These are phyloP conservation scores for Dactylella cylindrospora DNA, from an alignment of 2,329 filamentous ascomycete genomes.

Conservation along the genomic window DNA sequence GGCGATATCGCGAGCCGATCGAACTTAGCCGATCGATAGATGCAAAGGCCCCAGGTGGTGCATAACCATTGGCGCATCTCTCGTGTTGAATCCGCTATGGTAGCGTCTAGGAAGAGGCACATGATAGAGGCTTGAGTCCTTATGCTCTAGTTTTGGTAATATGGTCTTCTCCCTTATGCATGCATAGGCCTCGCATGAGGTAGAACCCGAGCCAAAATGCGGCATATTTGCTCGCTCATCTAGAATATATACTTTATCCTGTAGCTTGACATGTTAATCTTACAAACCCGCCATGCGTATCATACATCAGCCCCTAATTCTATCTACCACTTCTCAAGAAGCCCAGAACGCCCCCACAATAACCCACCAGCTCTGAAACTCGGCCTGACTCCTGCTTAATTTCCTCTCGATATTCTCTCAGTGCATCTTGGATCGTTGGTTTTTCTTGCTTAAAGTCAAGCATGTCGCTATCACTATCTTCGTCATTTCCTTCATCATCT, in stretches of 20 bases:
- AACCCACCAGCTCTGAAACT: conserved; percentile 76
- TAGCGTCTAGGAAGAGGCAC: too few relatives aligned
- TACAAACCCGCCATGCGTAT: not conserved
- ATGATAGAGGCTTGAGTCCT: too few relatives aligned
- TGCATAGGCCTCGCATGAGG: not conserved
- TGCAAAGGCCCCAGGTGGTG: too few relatives aligned
- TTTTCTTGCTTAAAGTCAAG: conserved; percentile 12
- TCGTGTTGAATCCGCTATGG: too few relatives aligned
- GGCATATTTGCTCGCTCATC: too few relatives aligned
- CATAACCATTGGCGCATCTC: too few relatives aligned
- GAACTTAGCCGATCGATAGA: too few relatives aligned
- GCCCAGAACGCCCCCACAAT: conserved; percentile 80
- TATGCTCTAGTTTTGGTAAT: not conserved
- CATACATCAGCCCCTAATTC: not conserved
- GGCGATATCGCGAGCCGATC: too few relatives aligned
- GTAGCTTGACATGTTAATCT: not conserved
- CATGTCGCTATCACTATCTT: conserved; percentile 54
- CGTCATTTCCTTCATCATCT: conserved; percentile 48
- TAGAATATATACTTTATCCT: not conserved
- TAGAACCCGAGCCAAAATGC: not conserved
- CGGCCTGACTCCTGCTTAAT: conserved; percentile 71
- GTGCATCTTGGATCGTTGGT: conserved; percentile 54
- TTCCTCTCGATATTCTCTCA: conserved; percentile 70
- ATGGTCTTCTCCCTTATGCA: not conserved
- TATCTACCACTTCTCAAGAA: conserved; percentile 67